phyloP scores from a whole-genome alignment of 768 basidiomycete species.

The Tricholoma terreum region DNA sequence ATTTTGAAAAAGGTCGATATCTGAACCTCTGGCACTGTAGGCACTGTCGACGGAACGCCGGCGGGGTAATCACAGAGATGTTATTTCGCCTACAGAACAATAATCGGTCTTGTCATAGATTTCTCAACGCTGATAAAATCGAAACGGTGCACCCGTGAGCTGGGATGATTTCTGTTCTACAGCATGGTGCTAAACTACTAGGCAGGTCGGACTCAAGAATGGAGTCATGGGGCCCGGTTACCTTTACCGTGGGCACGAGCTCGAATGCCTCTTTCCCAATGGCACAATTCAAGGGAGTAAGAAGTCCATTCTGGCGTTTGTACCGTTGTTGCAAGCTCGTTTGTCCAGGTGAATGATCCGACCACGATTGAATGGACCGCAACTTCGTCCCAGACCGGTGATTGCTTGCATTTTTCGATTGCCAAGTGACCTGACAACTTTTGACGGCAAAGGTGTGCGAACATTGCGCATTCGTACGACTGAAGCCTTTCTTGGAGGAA shows the following conservation, averaged over 20 bases:
- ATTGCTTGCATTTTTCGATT: not conserved
- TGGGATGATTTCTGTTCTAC: not conserved
- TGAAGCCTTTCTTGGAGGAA: conserved; percentile 44
- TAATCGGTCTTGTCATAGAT: conserved; percentile 17
- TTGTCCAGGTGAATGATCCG: conserved; percentile 37
- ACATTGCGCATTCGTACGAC: conserved; percentile 46
- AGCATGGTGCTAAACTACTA: not conserved
- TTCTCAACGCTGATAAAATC: conserved; percentile 50
- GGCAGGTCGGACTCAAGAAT: conserved; percentile 44
- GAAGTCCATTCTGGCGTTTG: not conserved
- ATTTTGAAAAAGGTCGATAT: not conserved
- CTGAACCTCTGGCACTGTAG: conserved; percentile 13
- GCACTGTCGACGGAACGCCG: conserved; percentile 45
- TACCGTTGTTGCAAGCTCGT: not conserved
- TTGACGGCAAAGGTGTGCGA: conserved; percentile 33
- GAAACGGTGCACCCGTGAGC: conserved; percentile 47
- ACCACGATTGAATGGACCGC: conserved; percentile 42
- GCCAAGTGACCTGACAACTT: not conserved
- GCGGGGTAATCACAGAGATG: conserved; percentile 27
- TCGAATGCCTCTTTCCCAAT: conserved; percentile 43
- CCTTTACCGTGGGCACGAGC: conserved; percentile 41
- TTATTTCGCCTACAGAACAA: not conserved
- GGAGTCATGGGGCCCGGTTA: conserved; percentile 45
- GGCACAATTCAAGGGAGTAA: conserved; percentile 44
- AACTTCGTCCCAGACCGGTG: conserved; percentile 41